Conservation (phyloP, 805 yeast genomes). For the Ogataea nakhonphanomensis region DNA sequence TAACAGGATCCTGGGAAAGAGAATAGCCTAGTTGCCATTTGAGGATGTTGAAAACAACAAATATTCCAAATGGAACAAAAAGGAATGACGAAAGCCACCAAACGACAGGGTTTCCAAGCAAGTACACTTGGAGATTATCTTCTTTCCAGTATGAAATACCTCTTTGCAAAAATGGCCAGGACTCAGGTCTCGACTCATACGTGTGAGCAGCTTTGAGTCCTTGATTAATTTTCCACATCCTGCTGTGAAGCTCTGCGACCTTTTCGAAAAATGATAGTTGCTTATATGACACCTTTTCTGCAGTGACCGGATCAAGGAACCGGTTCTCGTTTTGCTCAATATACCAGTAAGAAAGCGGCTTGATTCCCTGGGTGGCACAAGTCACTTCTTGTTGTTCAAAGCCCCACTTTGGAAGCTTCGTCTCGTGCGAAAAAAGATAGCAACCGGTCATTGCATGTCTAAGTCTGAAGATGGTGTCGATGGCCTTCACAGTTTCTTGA, state of each 20-base stretch:
- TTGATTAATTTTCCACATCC: conserved; percentile 75
- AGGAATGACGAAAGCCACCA: conserved; percentile 71
- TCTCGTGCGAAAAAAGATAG: conserved; percentile 70
- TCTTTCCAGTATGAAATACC: conserved; percentile 82
- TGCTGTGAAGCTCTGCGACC: conserved; percentile 59
- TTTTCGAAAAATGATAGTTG: conserved; percentile 54
- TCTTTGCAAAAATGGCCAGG: conserved; percentile 73
- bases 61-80: conserved; percentile 48
- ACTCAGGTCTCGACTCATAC: conserved; percentile 67
- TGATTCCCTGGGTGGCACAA: conserved; percentile 67
- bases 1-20: conserved; percentile 47
- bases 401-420: conserved; percentile 79
- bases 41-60: conserved; percentile 43
- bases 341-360: conserved; percentile 64
- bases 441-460: conserved; percentile 80
- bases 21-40: conserved; percentile 60
- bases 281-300: conserved; percentile 52
- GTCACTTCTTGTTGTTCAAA: conserved; percentile 83
- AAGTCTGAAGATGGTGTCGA: conserved; percentile 68
- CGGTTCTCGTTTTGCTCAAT: conserved; percentile 64
- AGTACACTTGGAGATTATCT: conserved; percentile 52
- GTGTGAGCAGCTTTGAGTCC: conserved; percentile 66
- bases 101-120: conserved; percentile 72
- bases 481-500: conserved; percentile 54
- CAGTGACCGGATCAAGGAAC: conserved; percentile 38